Evolutionary conservation across 2,329 filamentous ascomycete genomes (phyloP), one percentile per base, ranked within the genome.

Genomic region (Rhynchosporium graminicola): DNA sequence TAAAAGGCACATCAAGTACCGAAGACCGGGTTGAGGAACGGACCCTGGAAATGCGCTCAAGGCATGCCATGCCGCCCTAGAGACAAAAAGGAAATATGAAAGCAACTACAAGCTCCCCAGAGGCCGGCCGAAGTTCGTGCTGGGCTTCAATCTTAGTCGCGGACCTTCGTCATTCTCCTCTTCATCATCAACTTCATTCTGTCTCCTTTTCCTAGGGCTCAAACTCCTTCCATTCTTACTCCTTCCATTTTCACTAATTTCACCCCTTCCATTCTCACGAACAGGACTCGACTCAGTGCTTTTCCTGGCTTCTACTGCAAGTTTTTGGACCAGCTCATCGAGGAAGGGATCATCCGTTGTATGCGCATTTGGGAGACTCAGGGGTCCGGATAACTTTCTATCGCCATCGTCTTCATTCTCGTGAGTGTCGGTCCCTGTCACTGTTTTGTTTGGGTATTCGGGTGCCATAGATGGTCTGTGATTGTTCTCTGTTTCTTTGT

Each of bases 61-160:
- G 20, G 20, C 20, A 20, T 20, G 20, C 20, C 20, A 20, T 55
- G 51, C 36, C 33, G 33, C 2, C 13, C 20, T 12, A 1, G 20
- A 20, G 20, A 20, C 20, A 20, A n/a, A 31, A 26, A 54, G 5
- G 2, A 2, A 26, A 12, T 43, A 43, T 9, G 29, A 55, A 47
- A 5, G 5, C 6, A 13, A 36, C 69, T 61, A 71, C 29, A 70
- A 63, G n/a, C 62, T 59, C 8, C 71, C 71, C 42, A 72, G 59
- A 28, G 70, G 71, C 47, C 60, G 63, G 13, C 71, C 71, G 63
- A 73, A 73, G 47, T 73, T 73, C 42, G 66, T 51, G 40, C 66
- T 72, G 5, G 67, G 65, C 59, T 70, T 72, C 47, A 73, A 45
- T 55, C 63, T 67, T 33, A 73, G 57, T 8, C 40, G 54, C 9